A percentile compares a stretch with the other conserved stretches of the same genome.
Conservation (phyloP, 2,329 filamentous ascomycete genomes). For the Botrytis sinoallii region DNA sequence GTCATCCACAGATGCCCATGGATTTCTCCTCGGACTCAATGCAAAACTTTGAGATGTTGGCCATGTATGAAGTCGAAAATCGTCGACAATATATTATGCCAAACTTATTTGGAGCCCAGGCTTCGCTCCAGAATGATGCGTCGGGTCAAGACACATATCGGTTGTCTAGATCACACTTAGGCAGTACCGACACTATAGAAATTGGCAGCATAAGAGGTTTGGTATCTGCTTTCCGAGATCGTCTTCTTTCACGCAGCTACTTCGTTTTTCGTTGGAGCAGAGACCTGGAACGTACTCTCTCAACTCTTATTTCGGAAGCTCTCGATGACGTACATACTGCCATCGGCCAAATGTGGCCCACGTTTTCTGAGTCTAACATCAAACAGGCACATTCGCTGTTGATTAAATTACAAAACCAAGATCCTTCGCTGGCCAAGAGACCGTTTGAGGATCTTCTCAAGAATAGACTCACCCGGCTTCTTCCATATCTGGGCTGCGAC, state of each 20-base stretch:
- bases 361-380: neutral
- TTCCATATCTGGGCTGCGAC: neutral
- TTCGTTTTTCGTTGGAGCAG: neutral
- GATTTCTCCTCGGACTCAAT: neutral
- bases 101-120: neutral
- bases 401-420: fast-evolving
- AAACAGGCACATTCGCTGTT: fast-evolving
- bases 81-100: no score
- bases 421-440: neutral
- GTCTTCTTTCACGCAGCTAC: neutral
- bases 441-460: neutral
- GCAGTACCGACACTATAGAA: neutral
- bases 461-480: neutral
- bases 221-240: neutral
- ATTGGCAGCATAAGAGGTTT: neutral
- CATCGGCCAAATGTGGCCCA: neutral
- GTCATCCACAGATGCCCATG: neutral
- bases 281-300: neutral
- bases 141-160: neutral
- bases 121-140: neutral
- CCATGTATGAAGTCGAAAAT: neutral
- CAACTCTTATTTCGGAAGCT: neutral
- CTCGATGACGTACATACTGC: neutral
- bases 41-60: neutral
- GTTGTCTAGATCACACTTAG: neutral